A percentile compares a stretch with the other conserved stretches of the same genome.
phyloP scores from a whole-genome alignment of 345 rosid genomes.

The Hibiscus mutabilis region DNA sequence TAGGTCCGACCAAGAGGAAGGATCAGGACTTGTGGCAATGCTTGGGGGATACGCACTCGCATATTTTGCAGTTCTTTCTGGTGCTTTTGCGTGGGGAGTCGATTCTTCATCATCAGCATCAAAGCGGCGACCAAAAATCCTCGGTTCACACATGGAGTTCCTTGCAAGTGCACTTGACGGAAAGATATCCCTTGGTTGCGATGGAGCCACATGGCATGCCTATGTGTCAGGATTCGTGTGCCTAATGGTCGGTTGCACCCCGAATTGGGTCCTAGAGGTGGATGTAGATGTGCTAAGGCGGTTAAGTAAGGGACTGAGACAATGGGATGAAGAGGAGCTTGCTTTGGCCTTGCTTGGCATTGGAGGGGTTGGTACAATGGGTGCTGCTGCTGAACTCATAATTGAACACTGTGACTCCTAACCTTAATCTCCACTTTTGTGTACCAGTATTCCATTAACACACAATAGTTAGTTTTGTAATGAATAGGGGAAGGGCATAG shows the following conservation, averaged over 20 bases:
- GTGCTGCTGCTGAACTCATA: slow-evolving; percentile 67
- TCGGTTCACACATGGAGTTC: slow-evolving; percentile 67
- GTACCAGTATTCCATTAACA: background rate
- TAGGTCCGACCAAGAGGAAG: no score
- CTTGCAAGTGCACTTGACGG: slow-evolving; percentile 77
- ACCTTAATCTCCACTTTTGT: background rate
- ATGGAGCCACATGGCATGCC: slow-evolving; percentile 63
- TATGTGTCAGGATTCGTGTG: slow-evolving; percentile 64
- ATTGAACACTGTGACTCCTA: slow-evolving; percentile 24
- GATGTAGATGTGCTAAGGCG: slow-evolving; percentile 66
- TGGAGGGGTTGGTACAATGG: slow-evolving; percentile 69
- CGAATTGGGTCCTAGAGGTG: slow-evolving; percentile 74
- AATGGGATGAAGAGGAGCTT: slow-evolving; percentile 71
- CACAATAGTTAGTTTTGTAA: no score
- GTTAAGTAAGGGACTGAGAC: slow-evolving; percentile 79
- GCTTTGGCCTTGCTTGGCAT: slow-evolving; percentile 63
- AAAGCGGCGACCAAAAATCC: slow-evolving; percentile 56
- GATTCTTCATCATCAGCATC: slow-evolving; percentile 65
- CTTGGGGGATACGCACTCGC: slow-evolving; percentile 87
- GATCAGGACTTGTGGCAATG: no score
- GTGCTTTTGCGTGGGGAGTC: slow-evolving; percentile 89
- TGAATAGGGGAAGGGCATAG: no score
- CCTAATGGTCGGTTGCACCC: slow-evolving; percentile 75
- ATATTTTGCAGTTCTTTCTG: slow-evolving; percentile 65
- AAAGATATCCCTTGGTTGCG: slow-evolving; percentile 78